Evolutionary conservation across 805 yeast species (phyloP).

Genomic region (Pichia eremophila): DNA sequence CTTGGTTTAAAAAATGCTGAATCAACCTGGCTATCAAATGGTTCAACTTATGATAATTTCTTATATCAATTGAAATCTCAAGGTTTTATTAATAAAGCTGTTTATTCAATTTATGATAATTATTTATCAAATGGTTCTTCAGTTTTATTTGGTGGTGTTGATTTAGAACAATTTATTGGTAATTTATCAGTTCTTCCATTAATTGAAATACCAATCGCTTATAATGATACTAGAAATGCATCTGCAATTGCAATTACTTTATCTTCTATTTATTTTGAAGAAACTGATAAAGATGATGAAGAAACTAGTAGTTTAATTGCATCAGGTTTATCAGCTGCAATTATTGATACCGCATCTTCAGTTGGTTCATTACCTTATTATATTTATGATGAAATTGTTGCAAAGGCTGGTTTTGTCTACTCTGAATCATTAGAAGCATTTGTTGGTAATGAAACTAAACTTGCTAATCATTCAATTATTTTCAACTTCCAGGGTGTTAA

Average conservation of each 20-base stretch:
- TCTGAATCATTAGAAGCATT: constrained; percentile 34
- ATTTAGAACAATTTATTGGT: constrained; percentile 47
- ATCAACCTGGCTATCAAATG: constrained; percentile 29
- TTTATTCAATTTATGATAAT: constrained; percentile 53
- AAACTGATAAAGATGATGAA: constrained; percentile 10
- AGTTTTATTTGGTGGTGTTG: constrained; percentile 59
- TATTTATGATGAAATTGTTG: constrained; percentile 17
- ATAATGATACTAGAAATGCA: constrained; percentile 26
- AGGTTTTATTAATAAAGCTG: constrained; percentile 43
- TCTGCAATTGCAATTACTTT: constrained; percentile 39
- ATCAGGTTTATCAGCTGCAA: constrained; percentile 23
- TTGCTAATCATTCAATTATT: constrained; percentile 20
- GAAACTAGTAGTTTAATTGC: constrained; percentile 9
- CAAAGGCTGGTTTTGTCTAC: constrained; percentile 33
- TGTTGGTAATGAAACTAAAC: constrained; percentile 30
- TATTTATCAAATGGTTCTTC: constrained; percentile 21
- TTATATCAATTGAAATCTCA: constrained; percentile 47
- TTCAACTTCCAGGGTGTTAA: constrained; percentile 46
- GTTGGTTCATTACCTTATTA: constrained; percentile 32
- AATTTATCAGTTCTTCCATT: constrained; percentile 13
- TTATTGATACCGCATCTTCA: constrained; percentile 50
- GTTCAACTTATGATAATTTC: constrained; percentile 42
- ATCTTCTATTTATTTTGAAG: constrained; percentile 25
- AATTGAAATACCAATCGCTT: constrained; percentile 4
- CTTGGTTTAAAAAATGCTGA: constrained; percentile 59